Evolutionary conservation across 164 flowering plant species (phyloP).

Genomic region (Cinnamomum micranthum): DNA sequence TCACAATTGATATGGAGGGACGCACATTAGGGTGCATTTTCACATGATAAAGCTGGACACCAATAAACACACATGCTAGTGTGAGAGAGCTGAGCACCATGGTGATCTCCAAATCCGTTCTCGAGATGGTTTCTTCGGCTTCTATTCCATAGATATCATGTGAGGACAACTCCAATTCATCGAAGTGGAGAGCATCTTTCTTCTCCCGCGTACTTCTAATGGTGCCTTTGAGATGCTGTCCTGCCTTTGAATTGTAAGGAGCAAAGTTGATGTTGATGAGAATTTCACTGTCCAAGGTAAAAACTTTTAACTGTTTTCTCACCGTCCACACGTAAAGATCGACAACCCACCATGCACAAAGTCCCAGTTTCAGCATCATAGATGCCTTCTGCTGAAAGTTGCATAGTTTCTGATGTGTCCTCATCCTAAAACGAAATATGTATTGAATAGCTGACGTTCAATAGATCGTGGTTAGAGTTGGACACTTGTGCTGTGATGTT

Average conservation of each 20-base stretch:
- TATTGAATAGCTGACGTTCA: conserved; percentile 54
- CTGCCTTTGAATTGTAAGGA: conserved; percentile 26
- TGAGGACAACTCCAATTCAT: conserved; percentile 29
- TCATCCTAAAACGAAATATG: conserved; percentile 6
- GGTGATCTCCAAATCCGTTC: conserved; percentile 56
- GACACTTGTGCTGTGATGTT: background rate
- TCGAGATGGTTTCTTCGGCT: conserved; percentile 30
- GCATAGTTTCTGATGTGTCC: background rate
- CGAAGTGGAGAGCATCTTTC: conserved; percentile 49
- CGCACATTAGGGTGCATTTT: conserved; percentile 45
- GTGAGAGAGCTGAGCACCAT: conserved; percentile 59
- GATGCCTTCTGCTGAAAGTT: conserved; percentile 60
- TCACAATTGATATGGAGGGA: conserved; percentile 48
- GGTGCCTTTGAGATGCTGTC: conserved; percentile 39
- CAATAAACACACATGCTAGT: conserved; percentile 43
- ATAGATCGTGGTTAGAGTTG: conserved; percentile 2
- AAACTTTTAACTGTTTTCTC: background rate
- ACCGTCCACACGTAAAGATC: conserved; percentile 15
- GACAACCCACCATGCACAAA: conserved; percentile 77
- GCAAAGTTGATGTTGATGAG: conserved; percentile 45
- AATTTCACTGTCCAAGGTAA: conserved; percentile 52
- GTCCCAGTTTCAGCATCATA: conserved; percentile 52
- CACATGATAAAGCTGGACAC: conserved; percentile 43
- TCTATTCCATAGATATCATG: conserved; percentile 4
- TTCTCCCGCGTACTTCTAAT: conserved; percentile 42